These are phyloP conservation scores for Rhizophora apiculata DNA, from an alignment of 345 rosid genomes.

Conservation along the genomic window DNA sequence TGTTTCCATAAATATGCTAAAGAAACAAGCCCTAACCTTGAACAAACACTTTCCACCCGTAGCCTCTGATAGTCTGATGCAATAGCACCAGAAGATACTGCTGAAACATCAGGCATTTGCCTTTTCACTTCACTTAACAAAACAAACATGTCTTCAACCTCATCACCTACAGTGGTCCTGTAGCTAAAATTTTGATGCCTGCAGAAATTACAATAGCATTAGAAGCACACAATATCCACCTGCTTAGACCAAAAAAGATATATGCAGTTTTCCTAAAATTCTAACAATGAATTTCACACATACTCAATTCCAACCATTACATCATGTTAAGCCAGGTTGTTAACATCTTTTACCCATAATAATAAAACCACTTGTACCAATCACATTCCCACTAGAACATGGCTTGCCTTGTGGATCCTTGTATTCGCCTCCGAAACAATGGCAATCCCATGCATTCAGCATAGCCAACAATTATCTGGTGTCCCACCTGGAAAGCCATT, in stretches of 20 bases:
- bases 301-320: background rate
- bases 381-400: slow-evolving; percentile 15
- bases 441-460: slow-evolving; percentile 93
- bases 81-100: slow-evolving; percentile 95
- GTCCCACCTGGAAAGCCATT: slow-evolving; percentile 64
- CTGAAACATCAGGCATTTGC: slow-evolving; percentile 73
- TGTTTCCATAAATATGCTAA: slow-evolving; percentile 96
- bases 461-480: slow-evolving; percentile 78
- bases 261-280: too few relatives aligned
- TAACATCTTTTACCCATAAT: background rate
- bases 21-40: slow-evolving; percentile 98
- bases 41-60: slow-evolving; percentile 94
- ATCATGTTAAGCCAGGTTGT: background rate
- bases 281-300: too few relatives aligned
- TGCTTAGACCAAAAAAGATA: background rate
- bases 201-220: slow-evolving; percentile 8
- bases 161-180: slow-evolving; percentile 69
- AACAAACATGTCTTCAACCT: slow-evolving; percentile 89
- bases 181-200: slow-evolving; percentile 78
- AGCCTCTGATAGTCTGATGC: slow-evolving; percentile 95
- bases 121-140: slow-evolving; percentile 74
- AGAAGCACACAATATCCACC: background rate
- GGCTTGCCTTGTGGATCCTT: slow-evolving; percentile 80
- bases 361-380: slow-evolving; percentile 21
- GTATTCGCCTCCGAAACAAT: slow-evolving; percentile 69